Percentiles rank a stretch among this genome's conserved stretches.
Conservation (phyloP, 129 eudicot species). For the Flaveria robusta region DNA sequence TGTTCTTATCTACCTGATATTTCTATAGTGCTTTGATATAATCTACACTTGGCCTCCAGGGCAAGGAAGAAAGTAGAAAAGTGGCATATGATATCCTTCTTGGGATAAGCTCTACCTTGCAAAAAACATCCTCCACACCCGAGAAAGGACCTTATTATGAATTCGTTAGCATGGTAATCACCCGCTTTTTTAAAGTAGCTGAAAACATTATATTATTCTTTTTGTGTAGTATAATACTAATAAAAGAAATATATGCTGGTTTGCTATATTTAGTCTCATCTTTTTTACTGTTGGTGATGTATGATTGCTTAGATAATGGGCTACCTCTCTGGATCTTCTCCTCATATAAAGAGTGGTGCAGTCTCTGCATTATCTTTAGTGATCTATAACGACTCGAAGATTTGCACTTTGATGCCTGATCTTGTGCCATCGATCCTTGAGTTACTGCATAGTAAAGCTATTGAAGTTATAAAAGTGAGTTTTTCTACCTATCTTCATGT, state of each 20-base stretch:
- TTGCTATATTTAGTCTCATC: slow-evolving; percentile 3
- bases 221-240: not conserved
- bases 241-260: slow-evolving; percentile 4
- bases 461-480: slow-evolving; percentile 86
- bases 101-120: slow-evolving; percentile 63
- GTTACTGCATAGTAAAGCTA: slow-evolving; percentile 74
- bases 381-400: slow-evolving; percentile 60
- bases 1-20: not conserved
- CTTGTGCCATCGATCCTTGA: slow-evolving; percentile 73
- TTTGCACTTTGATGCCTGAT: slow-evolving; percentile 71
- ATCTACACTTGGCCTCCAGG: slow-evolving; percentile 42
- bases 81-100: slow-evolving; percentile 78
- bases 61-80: slow-evolving; percentile 80
- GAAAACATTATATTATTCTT: not conserved
- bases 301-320: slow-evolving; percentile 68
- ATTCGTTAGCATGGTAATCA: slow-evolving; percentile 74
- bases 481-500: not conserved
- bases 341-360: slow-evolving; percentile 90
- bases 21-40: not conserved
- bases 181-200: slow-evolving; percentile 12
- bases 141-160: slow-evolving; percentile 61
- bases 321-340: slow-evolving; percentile 91
- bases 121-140: slow-evolving; percentile 48
- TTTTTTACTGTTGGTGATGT: not conserved
- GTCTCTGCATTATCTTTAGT: slow-evolving; percentile 90